Evolutionary conservation across 208 protist species (phyloP).

Genomic region (Acanthamoeba healyi): DNA sequence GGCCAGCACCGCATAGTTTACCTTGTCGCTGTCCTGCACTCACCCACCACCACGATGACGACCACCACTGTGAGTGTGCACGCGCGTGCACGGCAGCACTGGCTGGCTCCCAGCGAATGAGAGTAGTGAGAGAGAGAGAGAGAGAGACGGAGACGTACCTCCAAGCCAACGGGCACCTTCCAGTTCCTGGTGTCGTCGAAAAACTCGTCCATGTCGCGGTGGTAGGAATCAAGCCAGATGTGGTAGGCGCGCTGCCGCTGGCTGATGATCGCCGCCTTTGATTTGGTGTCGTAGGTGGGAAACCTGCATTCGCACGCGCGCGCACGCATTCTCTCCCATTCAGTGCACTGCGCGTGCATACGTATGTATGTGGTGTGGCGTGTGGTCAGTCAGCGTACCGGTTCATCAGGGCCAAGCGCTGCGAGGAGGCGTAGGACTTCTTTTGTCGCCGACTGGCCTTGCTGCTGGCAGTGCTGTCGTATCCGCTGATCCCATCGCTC

Average conservation of each 20-base stretch:
- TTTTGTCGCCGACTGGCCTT: neutral
- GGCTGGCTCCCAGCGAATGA: too few species aligned
- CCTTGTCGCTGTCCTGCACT: neutral
- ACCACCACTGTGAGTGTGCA: neutral
- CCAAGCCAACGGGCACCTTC: constrained; percentile 6
- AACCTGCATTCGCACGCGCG: neutral
- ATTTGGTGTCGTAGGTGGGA: constrained; percentile 8
- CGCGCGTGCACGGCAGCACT: neutral
- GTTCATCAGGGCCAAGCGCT: neutral
- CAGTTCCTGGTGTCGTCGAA: constrained; percentile 42
- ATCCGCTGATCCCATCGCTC: neutral
- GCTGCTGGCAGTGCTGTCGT: neutral
- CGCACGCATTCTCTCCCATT: too few species aligned
- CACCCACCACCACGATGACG: neutral
- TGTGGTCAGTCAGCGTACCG: neutral
- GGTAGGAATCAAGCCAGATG: constrained; percentile 9
- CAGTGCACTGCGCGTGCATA: neutral
- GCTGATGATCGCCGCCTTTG: constrained; percentile 46
- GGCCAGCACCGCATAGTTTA: neutral
- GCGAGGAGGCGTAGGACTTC: neutral
- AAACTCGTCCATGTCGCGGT: constrained; percentile 30
- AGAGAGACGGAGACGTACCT: neutral
- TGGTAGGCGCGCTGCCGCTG: constrained; percentile 52
- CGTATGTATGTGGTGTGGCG: neutral
- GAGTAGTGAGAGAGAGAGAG: too few species aligned